Evolutionary conservation across 768 basidiomycete species (phyloP), one percentile per base, ranked within the genome.

Genomic region (Bullera alba): DNA sequence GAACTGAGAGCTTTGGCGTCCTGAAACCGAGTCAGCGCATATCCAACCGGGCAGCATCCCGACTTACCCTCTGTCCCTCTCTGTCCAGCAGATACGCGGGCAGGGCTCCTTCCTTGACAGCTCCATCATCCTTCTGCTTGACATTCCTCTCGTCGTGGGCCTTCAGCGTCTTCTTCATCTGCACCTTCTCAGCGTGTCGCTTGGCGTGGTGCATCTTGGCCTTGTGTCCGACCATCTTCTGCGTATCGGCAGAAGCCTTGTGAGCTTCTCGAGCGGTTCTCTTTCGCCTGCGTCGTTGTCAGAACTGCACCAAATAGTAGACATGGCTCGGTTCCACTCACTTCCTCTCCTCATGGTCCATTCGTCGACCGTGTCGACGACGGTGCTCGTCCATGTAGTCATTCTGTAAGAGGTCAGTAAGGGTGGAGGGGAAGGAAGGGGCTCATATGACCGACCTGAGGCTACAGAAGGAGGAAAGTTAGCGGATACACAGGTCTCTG

Each of bases 331-430:
- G 29, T 21, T 25, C 26, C 19, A 76, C 87, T 60, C 71, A 93
- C 89, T 85, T 93, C 67, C 83, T 81, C 78, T 99, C 95, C 74
- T 86, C 91, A 74, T 93, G 82, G 77, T 99, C 92, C 77, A 96
- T 77, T 69, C 91, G 82, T 60, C 91, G 81, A 70, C 93, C 93
- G 81, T 96, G 87, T 46, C 90, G 84, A 76, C 89, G 91, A 74
- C 96, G 92, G 69, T 88, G 86, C 78, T 99, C 93, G 74, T 97
- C 93, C 74, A 99, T 97, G 74, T 97, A 96, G 73, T 96, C 92
- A 79, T 97, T 97, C 88, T 99, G 63, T 5, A 56, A 59, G 16
- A 17, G 21, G 29, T 35, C 30, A 26, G 51, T 59, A 32, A 53
- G 48, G 16, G 21, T 30, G 6, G 22, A 29, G 28, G 29, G 37